Evolutionary conservation across 805 yeast genomes (phyloP), one percentile per base, ranked within the genome.

Genomic region (Suhomyces tanzawaensis): DNA sequence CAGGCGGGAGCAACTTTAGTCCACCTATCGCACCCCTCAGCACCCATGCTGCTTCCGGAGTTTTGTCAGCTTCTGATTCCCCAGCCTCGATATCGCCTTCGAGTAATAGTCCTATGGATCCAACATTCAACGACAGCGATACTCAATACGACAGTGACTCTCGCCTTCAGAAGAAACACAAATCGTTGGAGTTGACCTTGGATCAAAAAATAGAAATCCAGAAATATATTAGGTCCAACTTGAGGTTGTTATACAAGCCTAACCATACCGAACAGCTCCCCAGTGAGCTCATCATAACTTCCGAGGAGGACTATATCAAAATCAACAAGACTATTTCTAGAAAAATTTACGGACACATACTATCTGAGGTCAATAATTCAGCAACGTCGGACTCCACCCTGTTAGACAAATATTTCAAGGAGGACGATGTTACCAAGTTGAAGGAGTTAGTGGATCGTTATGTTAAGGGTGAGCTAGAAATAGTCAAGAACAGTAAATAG

Each of bases 241-340:
- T 85, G 33, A 63, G 78, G 34, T 75, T 77, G 2, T 55, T 72
- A 19, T 79, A 77, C 50, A 57, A 62, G 13, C 57, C 61, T 6
- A 23, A 15, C 4, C n/a, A 29, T 8, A 21, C 4, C 9, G 19
- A n/a, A n/a, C 47, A 68, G 3, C 56, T 47, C 21, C 62, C 60
- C 19, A n/a, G n/a, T n/a, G 62, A 62, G 3, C 64, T 66, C 3
- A 34, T 46, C 15, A 65, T 66, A 11, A 46, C 41, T 4, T 37
- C 58, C 3, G 72, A 68, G 43, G 51, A 49, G 8, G 60, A 58
- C 35, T 86, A 81, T 53, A 82, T 87, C 3, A 57, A 55, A 12
- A 69, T 85, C 38, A 85, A 85, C 58, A 77, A 76, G 60, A 61
- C 60, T 3, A 79, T 84, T 4, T 82, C 90, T 11, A 67, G 86